These are phyloP conservation scores for Phialophora tarda DNA, from an alignment of 2,329 filamentous ascomycete species.

Conservation along the genomic window DNA sequence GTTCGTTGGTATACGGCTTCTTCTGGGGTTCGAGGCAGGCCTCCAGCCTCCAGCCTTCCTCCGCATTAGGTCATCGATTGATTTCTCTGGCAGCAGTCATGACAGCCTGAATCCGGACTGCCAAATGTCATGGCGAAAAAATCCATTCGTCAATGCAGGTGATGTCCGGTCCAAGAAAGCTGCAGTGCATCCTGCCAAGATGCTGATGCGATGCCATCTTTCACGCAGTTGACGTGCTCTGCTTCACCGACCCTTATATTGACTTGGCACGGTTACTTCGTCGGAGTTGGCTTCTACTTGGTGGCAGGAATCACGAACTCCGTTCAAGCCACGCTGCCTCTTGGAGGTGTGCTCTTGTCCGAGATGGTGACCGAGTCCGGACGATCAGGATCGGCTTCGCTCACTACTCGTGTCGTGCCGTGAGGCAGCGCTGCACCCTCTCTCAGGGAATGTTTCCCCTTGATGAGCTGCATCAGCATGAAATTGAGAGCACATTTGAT, in stretches of 20 bases:
- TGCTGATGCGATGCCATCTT: slow-evolving; percentile 6
- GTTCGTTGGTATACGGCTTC: neutral
- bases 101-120: neutral
- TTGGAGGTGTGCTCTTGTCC: slow-evolving; percentile 27
- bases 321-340: slow-evolving; percentile 20
- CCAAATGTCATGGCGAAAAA: neutral
- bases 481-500: slow-evolving; percentile 75
- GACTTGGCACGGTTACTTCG: neutral
- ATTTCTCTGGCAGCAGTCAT: neutral
- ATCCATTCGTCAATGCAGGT: neutral
- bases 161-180: neutral
- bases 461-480: slow-evolving; percentile 73
- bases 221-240: slow-evolving; percentile 6
- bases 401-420: slow-evolving; percentile 23
- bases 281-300: neutral
- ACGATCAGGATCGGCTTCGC: slow-evolving; percentile 18
- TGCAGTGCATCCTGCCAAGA: slow-evolving; percentile 2
- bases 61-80: neutral
- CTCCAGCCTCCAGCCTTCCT: neutral
- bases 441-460: slow-evolving; percentile 58
- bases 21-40: neutral
- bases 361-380: slow-evolving; percentile 25
- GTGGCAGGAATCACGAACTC: slow-evolving; percentile 10
- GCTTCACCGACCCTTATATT: neutral
- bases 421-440: slow-evolving; percentile 22